Evolutionary conservation across 352 stramenopile species (phyloP).

Genomic region (Globisporangium carolinianum): DNA sequence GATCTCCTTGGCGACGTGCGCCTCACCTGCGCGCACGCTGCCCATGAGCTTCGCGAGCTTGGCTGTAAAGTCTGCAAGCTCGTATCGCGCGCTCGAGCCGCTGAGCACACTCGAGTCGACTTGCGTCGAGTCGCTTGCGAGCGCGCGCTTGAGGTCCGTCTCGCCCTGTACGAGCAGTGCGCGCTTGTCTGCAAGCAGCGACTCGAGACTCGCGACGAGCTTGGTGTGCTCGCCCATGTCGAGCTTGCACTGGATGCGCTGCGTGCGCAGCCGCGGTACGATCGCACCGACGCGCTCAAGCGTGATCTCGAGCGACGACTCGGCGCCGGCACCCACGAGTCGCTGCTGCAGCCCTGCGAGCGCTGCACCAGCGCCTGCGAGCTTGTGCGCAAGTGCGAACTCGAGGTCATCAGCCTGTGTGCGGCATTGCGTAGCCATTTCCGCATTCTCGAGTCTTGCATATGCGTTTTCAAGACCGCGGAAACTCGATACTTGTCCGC

Average conservation of each 20-base stretch:
- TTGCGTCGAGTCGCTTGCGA: slow-evolving; percentile 52
- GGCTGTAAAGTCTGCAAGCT: slow-evolving; percentile 72
- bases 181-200: slow-evolving; percentile 52
- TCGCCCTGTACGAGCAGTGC: slow-evolving; percentile 46
- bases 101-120: slow-evolving; percentile 66
- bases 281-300: slow-evolving; percentile 64
- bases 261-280: slow-evolving; percentile 44
- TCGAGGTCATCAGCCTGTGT: slow-evolving; percentile 61
- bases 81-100: slow-evolving; percentile 48
- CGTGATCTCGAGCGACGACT: slow-evolving; percentile 51
- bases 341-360: slow-evolving; percentile 43
- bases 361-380: slow-evolving; percentile 23
- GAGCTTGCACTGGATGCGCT: slow-evolving; percentile 53
- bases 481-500: slow-evolving; percentile 48
- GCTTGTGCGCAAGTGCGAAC: slow-evolving; percentile 48
- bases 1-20: slow-evolving; percentile 52
- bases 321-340: slow-evolving; percentile 51
- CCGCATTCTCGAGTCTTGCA: slow-evolving; percentile 37
- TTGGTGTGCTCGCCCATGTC: slow-evolving; percentile 52
- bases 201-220: slow-evolving; percentile 39
- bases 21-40: slow-evolving; percentile 45
- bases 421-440: slow-evolving; percentile 37
- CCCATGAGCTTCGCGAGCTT: slow-evolving; percentile 69
- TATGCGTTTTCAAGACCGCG: slow-evolving; percentile 46
- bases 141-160: slow-evolving; percentile 53